Conservation (phyloP, 164 flowering plant species). For the Vitis amurensis region DNA sequence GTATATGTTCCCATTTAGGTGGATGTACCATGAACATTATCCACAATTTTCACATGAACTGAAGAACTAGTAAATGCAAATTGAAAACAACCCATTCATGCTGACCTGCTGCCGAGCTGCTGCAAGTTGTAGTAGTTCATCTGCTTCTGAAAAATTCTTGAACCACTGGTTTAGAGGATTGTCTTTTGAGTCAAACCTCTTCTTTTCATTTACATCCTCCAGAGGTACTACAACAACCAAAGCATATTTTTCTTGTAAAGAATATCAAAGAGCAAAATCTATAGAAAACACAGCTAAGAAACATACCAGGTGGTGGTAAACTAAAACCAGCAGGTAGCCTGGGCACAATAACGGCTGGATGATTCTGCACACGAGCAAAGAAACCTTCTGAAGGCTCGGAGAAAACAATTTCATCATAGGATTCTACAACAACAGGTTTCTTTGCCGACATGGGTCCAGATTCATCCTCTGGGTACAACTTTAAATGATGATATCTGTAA, state of each 20-base stretch:
- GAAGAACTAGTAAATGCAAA: background rate
- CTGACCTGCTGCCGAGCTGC: constrained; percentile 87
- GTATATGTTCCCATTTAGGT: background rate
- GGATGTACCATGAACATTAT: background rate
- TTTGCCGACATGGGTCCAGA: constrained; percentile 76
- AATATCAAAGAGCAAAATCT: background rate
- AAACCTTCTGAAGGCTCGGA: constrained; percentile 79
- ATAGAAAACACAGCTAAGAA: constrained; percentile 1
- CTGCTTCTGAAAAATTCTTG: constrained; percentile 84
- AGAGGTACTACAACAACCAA: constrained; percentile 28
- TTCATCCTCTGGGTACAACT: constrained; percentile 83
- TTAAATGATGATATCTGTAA: constrained; percentile 73
- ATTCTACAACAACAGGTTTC: constrained; percentile 86
- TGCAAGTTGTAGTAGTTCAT: constrained; percentile 80
- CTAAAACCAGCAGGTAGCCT: constrained; percentile 58
- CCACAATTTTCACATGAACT: background rate
- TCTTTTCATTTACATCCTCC: constrained; percentile 42
- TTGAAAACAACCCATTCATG: background rate
- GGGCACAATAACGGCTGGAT: constrained; percentile 73
- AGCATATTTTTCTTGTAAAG: background rate
- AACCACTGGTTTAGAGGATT: constrained; percentile 71
- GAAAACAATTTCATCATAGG: constrained; percentile 84
- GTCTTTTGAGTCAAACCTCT: constrained; percentile 69
- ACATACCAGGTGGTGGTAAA: constrained; percentile 58
- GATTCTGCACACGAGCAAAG: constrained; percentile 69